These are phyloP conservation scores for Potentilla sterilis DNA, from an alignment of 306 rosid genomes.

Conservation along the genomic window DNA sequence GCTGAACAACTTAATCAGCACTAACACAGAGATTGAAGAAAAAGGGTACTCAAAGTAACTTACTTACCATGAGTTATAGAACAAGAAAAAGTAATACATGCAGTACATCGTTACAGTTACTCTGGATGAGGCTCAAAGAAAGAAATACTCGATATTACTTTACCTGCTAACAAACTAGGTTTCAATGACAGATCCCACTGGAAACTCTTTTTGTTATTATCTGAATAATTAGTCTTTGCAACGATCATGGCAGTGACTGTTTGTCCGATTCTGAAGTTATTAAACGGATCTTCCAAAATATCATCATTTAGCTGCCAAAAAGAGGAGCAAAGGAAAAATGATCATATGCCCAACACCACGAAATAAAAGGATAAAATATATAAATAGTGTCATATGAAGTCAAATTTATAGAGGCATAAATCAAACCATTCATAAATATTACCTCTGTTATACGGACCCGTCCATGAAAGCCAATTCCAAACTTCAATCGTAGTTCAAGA, in stretches of 20 bases:
- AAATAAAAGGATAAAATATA: neutral
- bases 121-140: neutral
- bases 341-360: slow-evolving; percentile 18
- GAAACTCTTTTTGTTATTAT: slow-evolving; percentile 39
- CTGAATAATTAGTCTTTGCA: slow-evolving; percentile 52
- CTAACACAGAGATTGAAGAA: neutral
- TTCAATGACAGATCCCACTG: slow-evolving; percentile 81
- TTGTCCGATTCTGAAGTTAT: slow-evolving; percentile 71
- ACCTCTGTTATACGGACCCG: slow-evolving; percentile 92
- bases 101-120: neutral
- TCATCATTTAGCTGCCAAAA: slow-evolving; percentile 58
- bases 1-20: neutral
- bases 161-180: slow-evolving; percentile 60
- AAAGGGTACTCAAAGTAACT: neutral
- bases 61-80: too few species aligned
- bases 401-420: neutral
- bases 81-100: too few species aligned
- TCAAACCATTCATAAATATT: slow-evolving; percentile 6
- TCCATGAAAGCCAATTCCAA: slow-evolving; percentile 73
- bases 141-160: neutral
- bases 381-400: slow-evolving; percentile 7
- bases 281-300: slow-evolving; percentile 59
- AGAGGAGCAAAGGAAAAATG: neutral
- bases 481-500: slow-evolving; percentile 78
- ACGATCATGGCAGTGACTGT: slow-evolving; percentile 66